Evolutionary conservation across 306 rosid species (phyloP).

Genomic region (Carpinus viminea): DNA sequence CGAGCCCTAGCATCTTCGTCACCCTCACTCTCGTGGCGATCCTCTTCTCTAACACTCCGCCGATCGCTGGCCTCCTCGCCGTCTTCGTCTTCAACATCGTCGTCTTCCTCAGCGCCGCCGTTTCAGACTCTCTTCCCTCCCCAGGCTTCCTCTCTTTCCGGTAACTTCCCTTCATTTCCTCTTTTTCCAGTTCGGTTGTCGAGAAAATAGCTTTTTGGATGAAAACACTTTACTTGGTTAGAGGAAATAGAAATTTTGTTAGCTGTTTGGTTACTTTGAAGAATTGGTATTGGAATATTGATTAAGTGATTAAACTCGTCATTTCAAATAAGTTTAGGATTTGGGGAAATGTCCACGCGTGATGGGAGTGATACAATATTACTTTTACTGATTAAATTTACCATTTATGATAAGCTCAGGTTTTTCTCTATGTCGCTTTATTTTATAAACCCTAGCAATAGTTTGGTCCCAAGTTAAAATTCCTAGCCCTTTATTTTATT

Average conservation of each 20-base stretch:
- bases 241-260: neutral
- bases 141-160: slow-evolving; percentile 5
- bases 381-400: too few species aligned
- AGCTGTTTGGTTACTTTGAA: neutral
- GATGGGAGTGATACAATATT: too few species aligned
- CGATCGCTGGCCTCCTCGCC: slow-evolving; percentile 20
- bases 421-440: neutral
- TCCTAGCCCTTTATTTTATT: slow-evolving; percentile 4
- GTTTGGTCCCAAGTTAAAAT: neutral
- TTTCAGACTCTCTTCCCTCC: slow-evolving; percentile 14
- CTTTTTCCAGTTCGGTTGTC: neutral
- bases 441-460: neutral
- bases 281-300: neutral
- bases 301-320: too few species aligned
- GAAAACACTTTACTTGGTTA: neutral
- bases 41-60: slow-evolving; percentile 15
- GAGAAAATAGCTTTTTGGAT: neutral
- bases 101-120: slow-evolving; percentile 21
- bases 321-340: too few species aligned
- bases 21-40: slow-evolving; percentile 1
- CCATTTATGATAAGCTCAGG: too few species aligned
- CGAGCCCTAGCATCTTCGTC: slow-evolving; percentile 6
- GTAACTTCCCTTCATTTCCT: neutral
- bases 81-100: slow-evolving; percentile 10
- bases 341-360: too few species aligned